Base-by-base conservation (phyloP, 2,329 filamentous ascomycete species). In the Trichoderma aggressivum region DNA sequence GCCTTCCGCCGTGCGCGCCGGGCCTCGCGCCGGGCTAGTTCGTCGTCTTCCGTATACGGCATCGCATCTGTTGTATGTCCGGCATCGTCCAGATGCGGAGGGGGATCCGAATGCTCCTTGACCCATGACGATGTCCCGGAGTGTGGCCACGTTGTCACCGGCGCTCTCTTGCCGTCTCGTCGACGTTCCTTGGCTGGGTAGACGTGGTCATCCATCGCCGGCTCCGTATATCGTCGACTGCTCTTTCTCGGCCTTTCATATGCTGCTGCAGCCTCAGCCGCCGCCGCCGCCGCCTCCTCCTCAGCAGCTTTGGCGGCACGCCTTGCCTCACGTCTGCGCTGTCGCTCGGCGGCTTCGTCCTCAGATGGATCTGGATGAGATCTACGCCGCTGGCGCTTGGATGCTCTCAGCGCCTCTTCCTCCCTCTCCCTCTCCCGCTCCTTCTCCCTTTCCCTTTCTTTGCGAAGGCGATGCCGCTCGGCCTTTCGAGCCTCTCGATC, bases 61-160 rank as follows among this genome's bases (percentile, higher is more conserved):
- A 78, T 79, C 1, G 79, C 81, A 14, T 81, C 81, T 24, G 75
- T 74, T 24, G 75, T 74, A 24, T 77, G 77, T 18, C 79, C 80
- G 58, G 75, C 75, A 50, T 82, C 81, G 0, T 84, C 83, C 1
- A 87, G 87, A 69, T 69, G 66, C 14, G 68, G 68, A 2, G 88
- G 88, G 3, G 88, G 88, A 74, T 90, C 89, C 2, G 86, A 87
- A 74, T 89, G 86, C 14, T 90, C 88, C 78, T 90, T 90, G 5
- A 90, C 88, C 89, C 89, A 91, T 0, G 88, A 90, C 10, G 87
- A 88, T 0, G 88, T 90, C 30, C 89, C 88, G 7, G 86, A 89
- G 76, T 90, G 87, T 21, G 89, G 88, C 89, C 89, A 90, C 11
- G 82, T 82, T 10, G 83, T 73, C 12, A 83, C 73, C 7, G 83